Conservation (phyloP, 1,284 basidiomycete genomes). For the Volvariella surrecta region DNA sequence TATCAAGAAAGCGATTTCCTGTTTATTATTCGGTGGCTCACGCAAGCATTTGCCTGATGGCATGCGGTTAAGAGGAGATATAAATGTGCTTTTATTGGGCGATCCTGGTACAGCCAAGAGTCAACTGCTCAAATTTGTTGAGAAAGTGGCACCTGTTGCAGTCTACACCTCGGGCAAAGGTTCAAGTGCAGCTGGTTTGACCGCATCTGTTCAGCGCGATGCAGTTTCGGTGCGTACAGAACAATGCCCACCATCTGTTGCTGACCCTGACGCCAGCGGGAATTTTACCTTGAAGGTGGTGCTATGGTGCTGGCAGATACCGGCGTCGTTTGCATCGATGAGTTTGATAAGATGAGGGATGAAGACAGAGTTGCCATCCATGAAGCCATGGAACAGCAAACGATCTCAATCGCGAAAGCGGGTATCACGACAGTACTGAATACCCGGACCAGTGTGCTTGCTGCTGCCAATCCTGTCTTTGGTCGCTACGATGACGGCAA, state of each 20-base stretch:
- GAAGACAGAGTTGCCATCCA: conserved; percentile 99
- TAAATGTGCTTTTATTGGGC: conserved; percentile 93
- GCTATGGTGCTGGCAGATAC: conserved; percentile 99
- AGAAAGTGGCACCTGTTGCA: conserved; percentile 96
- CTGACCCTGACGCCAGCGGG: conserved; percentile 49
- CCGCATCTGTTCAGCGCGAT: conserved; percentile 96
- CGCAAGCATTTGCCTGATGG: conserved; percentile 98
- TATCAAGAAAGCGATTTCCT: conserved; percentile 97
- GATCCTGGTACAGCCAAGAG: conserved; percentile 98
- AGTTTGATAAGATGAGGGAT: conserved; percentile 99
- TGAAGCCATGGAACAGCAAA: conserved; percentile 99
- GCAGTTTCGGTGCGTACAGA: conserved; percentile 63
- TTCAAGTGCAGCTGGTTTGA: conserved; percentile 95
- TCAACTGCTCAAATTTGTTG: conserved; percentile 96
- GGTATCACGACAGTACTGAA: conserved; percentile 99
- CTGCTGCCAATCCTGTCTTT: conserved; percentile 98
- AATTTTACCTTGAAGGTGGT: conserved; percentile 98
- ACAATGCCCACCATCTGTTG: background rate
- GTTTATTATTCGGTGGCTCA: conserved; percentile 94
- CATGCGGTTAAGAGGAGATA: conserved; percentile 95
- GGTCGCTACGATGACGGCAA: conserved; percentile 97
- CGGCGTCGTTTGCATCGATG: conserved; percentile 98
- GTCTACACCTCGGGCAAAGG: conserved; percentile 99
- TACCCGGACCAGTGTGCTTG: conserved; percentile 92
- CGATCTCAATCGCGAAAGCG: conserved; percentile 98